These are phyloP conservation scores for Wickerhamiella spandovensis DNA, from an alignment of 805 yeast genomes.

Conservation along the genomic window DNA sequence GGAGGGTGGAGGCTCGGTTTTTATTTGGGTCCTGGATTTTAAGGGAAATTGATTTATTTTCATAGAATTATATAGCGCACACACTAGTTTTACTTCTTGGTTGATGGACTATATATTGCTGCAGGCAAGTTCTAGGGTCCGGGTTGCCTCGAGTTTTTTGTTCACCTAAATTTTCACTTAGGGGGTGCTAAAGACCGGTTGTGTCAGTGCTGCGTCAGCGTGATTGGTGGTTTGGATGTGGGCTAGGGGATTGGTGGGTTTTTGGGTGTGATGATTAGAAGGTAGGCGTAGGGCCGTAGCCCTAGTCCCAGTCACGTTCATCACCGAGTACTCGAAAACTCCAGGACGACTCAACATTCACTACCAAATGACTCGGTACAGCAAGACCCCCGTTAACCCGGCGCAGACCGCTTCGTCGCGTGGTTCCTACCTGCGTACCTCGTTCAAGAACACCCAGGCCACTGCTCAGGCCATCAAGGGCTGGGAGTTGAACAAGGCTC, in stretches of 20 bases:
- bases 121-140: no score
- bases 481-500: constrained; percentile 94
- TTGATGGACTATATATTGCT: no score
- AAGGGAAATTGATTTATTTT: no score
- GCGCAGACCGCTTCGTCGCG: constrained; percentile 98
- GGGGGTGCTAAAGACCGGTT: no score
- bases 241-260: background rate
- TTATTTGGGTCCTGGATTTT: no score
- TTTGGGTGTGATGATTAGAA: background rate
- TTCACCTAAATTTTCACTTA: no score
- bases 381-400: constrained; percentile 98
- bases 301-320: background rate
- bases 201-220: no score
- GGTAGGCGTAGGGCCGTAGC: background rate
- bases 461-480: constrained; percentile 97
- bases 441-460: constrained; percentile 99
- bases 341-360: background rate
- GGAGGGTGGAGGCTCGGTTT: no score
- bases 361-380: constrained; percentile 90
- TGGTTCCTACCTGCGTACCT: constrained; percentile 98
- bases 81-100: no score
- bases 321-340: background rate
- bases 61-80: no score
- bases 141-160: no score
- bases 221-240: no score